These are phyloP conservation scores for Limtongozyma cylindracea DNA, from an alignment of 805 yeast genomes.

Conservation along the genomic window DNA sequence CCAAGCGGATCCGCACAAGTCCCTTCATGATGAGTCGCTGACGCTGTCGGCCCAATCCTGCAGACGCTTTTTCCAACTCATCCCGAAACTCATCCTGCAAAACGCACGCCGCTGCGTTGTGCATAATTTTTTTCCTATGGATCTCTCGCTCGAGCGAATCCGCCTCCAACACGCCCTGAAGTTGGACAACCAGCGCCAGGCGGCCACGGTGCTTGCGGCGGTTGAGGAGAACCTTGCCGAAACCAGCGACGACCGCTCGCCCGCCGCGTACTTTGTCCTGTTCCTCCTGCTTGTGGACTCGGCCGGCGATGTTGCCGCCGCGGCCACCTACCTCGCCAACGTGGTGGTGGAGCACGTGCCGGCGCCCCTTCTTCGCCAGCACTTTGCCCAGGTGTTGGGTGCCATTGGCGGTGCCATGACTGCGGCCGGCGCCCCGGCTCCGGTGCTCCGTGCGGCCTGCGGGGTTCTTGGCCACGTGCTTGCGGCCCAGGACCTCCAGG, in stretches of 20 bases:
- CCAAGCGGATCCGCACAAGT: constrained; percentile 65
- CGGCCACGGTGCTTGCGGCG: constrained; percentile 64
- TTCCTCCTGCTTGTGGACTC: constrained; percentile 65
- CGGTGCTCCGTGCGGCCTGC: constrained; percentile 57
- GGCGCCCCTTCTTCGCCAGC: constrained; percentile 37
- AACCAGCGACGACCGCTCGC: constrained; percentile 30
- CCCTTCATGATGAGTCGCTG: constrained; percentile 1
- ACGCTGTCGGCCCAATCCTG: no score
- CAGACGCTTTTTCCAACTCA: no score
- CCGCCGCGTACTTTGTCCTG: constrained; percentile 71
- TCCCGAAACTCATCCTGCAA: not conserved
- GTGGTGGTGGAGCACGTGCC: constrained; percentile 55
- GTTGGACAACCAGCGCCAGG: constrained; percentile 63
- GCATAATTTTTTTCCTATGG: no score
- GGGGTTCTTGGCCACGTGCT: constrained; percentile 69
- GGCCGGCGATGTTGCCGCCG: constrained; percentile 50
- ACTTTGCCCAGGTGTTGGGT: constrained; percentile 54
- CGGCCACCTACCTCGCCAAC: constrained; percentile 65
- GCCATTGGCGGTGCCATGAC: constrained; percentile 72
- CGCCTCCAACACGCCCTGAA: constrained; percentile 57
- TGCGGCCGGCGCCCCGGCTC: constrained; percentile 49
- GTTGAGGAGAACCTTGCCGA: constrained; percentile 73
- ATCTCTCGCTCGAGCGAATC: constrained; percentile 8
- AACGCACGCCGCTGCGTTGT: no score
- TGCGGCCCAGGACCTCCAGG: constrained; percentile 50